Evolutionary conservation across 202 grass and related monocot genomes (phyloP), one percentile per base, ranked within the genome.

Genomic region (Elaeis oleifera): DNA sequence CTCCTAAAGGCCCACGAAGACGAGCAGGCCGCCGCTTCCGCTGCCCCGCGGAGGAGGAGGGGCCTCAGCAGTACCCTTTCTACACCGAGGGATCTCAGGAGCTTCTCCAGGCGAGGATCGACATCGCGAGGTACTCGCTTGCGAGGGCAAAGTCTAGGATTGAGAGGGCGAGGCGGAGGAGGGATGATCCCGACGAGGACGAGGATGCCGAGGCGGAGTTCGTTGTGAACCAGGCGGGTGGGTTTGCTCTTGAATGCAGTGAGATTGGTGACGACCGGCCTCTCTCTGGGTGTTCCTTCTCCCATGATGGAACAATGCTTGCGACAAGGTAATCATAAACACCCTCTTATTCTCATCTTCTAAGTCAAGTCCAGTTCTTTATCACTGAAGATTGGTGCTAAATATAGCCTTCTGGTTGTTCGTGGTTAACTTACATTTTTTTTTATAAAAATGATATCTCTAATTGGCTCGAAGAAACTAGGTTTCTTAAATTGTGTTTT

Each of bases 241-340:
- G 56, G 1, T 91, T 97, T 70, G 77, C 83, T 64, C 78, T 97
- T 3, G 88, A 97, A 58, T 97, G 84, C 71, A 91, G 84, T 69
- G 88, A 97, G 74, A 89, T 97, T 69, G 92, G 82, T 25, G 92
- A 96, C 73, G 81, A 87, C 26, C 75, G 91, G 6, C 91, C 91
- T 1, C 91, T 96, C 49, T 85, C 84, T 0, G 87, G 81, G 25
- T 96, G 87, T 61, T 96, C 91, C 19, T 96, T 96, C 81, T 96
- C 91, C 53, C 65, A 60, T 4, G 81, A 96, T 66, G 63, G 59
- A 0, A 80, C 74, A 53, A 71, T 90, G 80, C 84, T 96, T 2
- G 91, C 91, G 52, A 96, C 87, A 68, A 88, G 91, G 87, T 89
- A 83, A 14, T 44, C 36, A 13, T 44, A 14, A 3, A 1, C 36